Evolutionary conservation across 352 stramenopile species (phyloP).

Genomic region (Phytophthora pini): DNA sequence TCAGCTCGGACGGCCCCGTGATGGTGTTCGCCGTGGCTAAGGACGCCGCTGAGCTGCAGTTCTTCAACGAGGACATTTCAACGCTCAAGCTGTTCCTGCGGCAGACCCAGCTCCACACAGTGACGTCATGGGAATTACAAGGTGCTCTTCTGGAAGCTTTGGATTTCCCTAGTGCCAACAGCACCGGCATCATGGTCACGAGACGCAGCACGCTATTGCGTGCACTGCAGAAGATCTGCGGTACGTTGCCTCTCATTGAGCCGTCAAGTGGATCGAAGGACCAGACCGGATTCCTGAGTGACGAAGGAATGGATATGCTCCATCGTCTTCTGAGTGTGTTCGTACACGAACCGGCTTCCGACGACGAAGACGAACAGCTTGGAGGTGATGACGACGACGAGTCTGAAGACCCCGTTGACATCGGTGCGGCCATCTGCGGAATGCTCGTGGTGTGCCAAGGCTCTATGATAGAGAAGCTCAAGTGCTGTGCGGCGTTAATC

Average conservation of each 20-base stretch:
- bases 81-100: slow-evolving; percentile 69
- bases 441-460: slow-evolving; percentile 75
- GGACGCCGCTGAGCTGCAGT: slow-evolving; percentile 76
- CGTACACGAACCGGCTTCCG: slow-evolving; percentile 49
- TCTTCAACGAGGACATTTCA: slow-evolving; percentile 83
- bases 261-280: slow-evolving; percentile 27
- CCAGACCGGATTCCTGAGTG: slow-evolving; percentile 46
- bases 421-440: slow-evolving; percentile 60
- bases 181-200: slow-evolving; percentile 39
- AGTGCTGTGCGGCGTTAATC: slow-evolving; percentile 52
- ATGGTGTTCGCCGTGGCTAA: slow-evolving; percentile 84
- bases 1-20: slow-evolving; percentile 75
- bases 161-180: slow-evolving; percentile 27
- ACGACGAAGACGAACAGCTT: slow-evolving; percentile 33
- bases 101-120: slow-evolving; percentile 67
- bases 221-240: slow-evolving; percentile 59
- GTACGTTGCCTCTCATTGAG: slow-evolving; percentile 27
- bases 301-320: slow-evolving; percentile 70
- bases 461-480: slow-evolving; percentile 62
- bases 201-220: slow-evolving; percentile 55
- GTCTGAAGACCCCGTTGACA: slow-evolving; percentile 59
- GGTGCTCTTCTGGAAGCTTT: slow-evolving; percentile 49
- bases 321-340: slow-evolving; percentile 74
- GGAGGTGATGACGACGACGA: slow-evolving; percentile 55
- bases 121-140: slow-evolving; percentile 48